Conservation (phyloP, 2,329 filamentous ascomycete species). For the Aspergillus aculeatinus region DNA sequence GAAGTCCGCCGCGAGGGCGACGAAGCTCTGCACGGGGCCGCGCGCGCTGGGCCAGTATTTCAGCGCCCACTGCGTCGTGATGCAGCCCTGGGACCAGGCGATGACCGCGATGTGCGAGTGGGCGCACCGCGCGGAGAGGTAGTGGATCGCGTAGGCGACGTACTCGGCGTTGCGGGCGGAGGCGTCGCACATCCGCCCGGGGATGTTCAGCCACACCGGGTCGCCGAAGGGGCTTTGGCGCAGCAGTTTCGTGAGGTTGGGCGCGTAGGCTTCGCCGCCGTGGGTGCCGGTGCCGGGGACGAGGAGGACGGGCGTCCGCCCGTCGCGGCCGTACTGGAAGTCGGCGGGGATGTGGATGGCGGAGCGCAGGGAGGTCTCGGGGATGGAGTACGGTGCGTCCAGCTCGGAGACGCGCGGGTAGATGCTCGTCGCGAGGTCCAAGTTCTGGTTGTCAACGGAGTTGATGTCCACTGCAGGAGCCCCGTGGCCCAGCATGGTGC, state of each 20-base stretch:
- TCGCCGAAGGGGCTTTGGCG: conserved; percentile 44
- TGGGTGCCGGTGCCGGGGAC: conserved; percentile 53
- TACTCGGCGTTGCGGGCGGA: conserved; percentile 54
- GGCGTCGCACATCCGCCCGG: conserved; percentile 47
- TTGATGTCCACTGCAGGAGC: not conserved
- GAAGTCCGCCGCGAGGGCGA: conserved; percentile 54
- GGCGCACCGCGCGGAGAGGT: conserved; percentile 20
- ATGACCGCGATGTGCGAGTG: conserved; percentile 44
- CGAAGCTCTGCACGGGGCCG: conserved; percentile 45
- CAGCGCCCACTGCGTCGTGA: conserved; percentile 56
- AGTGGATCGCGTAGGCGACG: conserved; percentile 56
- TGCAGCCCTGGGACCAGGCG: conserved; percentile 55
- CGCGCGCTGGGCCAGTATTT: conserved; percentile 58
- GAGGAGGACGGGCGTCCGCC: conserved; percentile 50
- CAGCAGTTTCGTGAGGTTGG: conserved; percentile 52
- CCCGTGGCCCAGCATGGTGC: not conserved
- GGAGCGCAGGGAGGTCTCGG: conserved; percentile 46
- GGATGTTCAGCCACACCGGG: conserved; percentile 58
- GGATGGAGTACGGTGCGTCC: not conserved
- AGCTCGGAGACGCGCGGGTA: not conserved
- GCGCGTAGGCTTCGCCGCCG: conserved; percentile 46
- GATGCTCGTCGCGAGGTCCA: not conserved
- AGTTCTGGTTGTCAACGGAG: not conserved
- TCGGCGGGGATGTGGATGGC: conserved; percentile 52
- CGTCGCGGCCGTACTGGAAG: conserved; percentile 48